phyloP scores from a whole-genome alignment of 805 yeast species.

The Wickerhamiella qilinensis region DNA sequence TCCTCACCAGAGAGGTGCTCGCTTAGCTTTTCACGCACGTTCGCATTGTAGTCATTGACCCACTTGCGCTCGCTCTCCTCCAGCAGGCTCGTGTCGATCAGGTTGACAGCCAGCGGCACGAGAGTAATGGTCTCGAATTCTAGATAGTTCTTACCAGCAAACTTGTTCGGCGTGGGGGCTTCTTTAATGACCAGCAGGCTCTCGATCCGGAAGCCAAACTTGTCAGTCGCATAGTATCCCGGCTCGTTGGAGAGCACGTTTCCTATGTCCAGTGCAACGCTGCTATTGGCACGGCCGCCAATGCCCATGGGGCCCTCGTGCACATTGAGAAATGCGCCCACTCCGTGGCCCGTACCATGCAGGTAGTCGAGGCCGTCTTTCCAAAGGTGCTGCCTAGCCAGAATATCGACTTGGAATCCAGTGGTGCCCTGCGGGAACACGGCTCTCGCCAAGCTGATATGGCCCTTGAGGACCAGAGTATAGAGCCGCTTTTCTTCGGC shows the following conservation, averaged over 20 bases:
- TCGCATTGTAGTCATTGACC: slow-evolving; percentile 51
- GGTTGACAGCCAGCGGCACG: slow-evolving; percentile 64
- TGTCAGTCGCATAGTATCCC: slow-evolving; percentile 82
- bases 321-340: slow-evolving; percentile 80
- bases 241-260: slow-evolving; percentile 84
- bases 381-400: slow-evolving; percentile 77
- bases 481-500: slow-evolving; percentile 47
- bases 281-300: slow-evolving; percentile 28
- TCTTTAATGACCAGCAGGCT: slow-evolving; percentile 50
- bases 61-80: slow-evolving; percentile 44
- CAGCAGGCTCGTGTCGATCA: slow-evolving; percentile 48
- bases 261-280: slow-evolving; percentile 43
- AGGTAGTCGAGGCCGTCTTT: slow-evolving; percentile 67
- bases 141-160: slow-evolving; percentile 41
- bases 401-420: slow-evolving; percentile 60
- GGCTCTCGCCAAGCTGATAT: slow-evolving; percentile 66
- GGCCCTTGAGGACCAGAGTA: slow-evolving; percentile 83
- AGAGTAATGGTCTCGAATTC: slow-evolving; percentile 72
- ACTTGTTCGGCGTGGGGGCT: slow-evolving; percentile 26
- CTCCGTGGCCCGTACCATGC: slow-evolving; percentile 97
- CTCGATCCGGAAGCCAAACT: slow-evolving; percentile 80
- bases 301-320: slow-evolving; percentile 92
- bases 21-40: slow-evolving; percentile 36
- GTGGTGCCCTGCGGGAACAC: slow-evolving; percentile 63
- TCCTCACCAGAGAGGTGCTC: slow-evolving; percentile 40